These are phyloP conservation scores for Fusarium robinianum DNA, from an alignment of 2,329 filamentous ascomycete species.

Conservation along the genomic window DNA sequence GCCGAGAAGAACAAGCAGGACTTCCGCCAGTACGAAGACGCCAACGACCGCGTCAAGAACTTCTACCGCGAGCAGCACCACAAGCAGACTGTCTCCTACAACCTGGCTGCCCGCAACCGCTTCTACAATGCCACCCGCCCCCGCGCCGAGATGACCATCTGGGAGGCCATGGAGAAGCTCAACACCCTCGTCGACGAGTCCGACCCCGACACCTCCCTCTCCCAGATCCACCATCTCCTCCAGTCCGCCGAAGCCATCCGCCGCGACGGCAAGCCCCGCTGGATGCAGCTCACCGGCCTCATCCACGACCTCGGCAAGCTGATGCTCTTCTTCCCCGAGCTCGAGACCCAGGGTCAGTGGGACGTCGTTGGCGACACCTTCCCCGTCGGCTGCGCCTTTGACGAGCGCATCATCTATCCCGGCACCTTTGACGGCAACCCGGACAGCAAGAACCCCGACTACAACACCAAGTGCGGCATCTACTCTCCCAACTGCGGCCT, in stretches of 20 bases:
- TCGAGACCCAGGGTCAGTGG: slow-evolving; percentile 79
- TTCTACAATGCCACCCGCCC: slow-evolving; percentile 62
- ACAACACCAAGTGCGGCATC: slow-evolving; percentile 77
- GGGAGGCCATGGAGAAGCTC: slow-evolving; percentile 91
- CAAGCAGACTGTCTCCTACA: slow-evolving; percentile 81
- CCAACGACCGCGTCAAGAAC: slow-evolving; percentile 81
- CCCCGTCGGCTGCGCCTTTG: slow-evolving; percentile 76
- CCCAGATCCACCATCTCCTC: slow-evolving; percentile 87
- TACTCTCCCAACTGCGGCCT: slow-evolving; percentile 79
- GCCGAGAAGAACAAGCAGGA: slow-evolving; percentile 75
- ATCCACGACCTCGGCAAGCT: slow-evolving; percentile 83
- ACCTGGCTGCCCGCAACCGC: slow-evolving; percentile 72
- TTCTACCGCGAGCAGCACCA: slow-evolving; percentile 78
- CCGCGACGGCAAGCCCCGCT: slow-evolving; percentile 78
- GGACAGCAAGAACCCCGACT: slow-evolving; percentile 71
- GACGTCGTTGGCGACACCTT: slow-evolving; percentile 90
- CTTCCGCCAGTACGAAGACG: slow-evolving; percentile 82
- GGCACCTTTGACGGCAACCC: slow-evolving; percentile 78
- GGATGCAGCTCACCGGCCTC: slow-evolving; percentile 79
- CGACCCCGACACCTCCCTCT: slow-evolving; percentile 85
- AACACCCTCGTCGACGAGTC: slow-evolving; percentile 90
- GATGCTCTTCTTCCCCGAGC: slow-evolving; percentile 72
- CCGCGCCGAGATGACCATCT: slow-evolving; percentile 77
- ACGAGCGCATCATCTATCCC: slow-evolving; percentile 78
- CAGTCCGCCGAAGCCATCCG: slow-evolving; percentile 90